Percentiles rank a stretch among this genome's conserved stretches.
Evolutionary conservation across 148 eudicot species (phyloP).

Genomic region (Camellia granthamiana): DNA sequence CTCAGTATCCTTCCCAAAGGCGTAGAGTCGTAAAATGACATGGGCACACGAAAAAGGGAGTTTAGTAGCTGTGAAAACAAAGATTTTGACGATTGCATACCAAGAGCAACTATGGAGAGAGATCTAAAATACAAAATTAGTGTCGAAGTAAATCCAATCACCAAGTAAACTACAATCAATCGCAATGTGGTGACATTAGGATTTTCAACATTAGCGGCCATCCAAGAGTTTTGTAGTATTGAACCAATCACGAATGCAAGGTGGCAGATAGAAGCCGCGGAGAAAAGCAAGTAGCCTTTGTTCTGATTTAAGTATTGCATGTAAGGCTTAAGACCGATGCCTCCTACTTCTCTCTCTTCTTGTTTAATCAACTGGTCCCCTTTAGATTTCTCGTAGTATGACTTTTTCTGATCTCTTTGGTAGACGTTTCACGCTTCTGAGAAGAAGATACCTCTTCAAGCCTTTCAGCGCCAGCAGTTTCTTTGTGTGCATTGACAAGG

Average conservation of each 20-base stretch:
- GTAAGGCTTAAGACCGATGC: conserved; percentile 69
- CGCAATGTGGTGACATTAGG: conserved; percentile 49
- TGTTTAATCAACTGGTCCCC: conserved; percentile 65
- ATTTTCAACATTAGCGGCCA: conserved; percentile 85
- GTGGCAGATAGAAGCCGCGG: conserved; percentile 46
- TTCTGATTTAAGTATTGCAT: conserved; percentile 61
- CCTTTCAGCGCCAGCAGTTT: conserved; percentile 74
- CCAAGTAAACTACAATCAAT: conserved; percentile 60
- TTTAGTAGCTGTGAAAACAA: conserved; percentile 56
- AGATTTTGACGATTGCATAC: conserved; percentile 62
- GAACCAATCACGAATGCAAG: conserved; percentile 48
- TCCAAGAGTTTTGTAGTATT: conserved; percentile 79
- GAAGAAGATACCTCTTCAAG: conserved; percentile 33
- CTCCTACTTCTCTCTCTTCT: conserved; percentile 80
- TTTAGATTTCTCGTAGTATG: conserved; percentile 22
- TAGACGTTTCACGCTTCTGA: conserved; percentile 20
- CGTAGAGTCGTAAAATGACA: conserved; percentile 82
- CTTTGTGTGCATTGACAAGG: conserved; percentile 83
- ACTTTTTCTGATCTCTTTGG: conserved; percentile 42
- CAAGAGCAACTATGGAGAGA: conserved; percentile 43
- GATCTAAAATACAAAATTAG: conserved; percentile 48
- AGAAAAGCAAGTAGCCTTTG: conserved; percentile 57
- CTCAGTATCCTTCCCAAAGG: conserved; percentile 82
- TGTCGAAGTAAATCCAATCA: conserved; percentile 47
- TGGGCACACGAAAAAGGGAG: conserved; percentile 79